phyloP scores from a whole-genome alignment of 495 filamentous ascomycete species.

The Jackrogersella minutella region DNA sequence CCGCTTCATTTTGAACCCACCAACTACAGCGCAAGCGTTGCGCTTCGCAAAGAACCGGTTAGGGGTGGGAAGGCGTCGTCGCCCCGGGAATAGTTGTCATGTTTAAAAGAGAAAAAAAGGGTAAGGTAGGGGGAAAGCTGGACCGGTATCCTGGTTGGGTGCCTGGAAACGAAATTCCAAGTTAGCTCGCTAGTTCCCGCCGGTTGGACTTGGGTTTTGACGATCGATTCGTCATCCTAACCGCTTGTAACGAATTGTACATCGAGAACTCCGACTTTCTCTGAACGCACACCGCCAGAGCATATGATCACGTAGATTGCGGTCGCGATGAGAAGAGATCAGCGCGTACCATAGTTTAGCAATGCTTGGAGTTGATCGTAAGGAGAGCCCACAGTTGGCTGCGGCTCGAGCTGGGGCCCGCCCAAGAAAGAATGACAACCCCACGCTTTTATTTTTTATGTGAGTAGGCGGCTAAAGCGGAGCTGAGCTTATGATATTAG shows the following conservation, averaged over 20 bases:
- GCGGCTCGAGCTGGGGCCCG: constrained; percentile 28
- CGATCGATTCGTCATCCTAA: constrained; percentile 26
- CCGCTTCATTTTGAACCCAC: constrained; percentile 24
- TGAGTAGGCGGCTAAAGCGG: constrained; percentile 40
- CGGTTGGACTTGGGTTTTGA: constrained; percentile 8
- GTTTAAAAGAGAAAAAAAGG: constrained; percentile 10
- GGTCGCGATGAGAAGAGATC: constrained; percentile 32
- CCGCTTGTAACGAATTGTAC: constrained; percentile 6
- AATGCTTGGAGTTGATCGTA: constrained; percentile 34
- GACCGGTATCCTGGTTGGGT: constrained; percentile 3
- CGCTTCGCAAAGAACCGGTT: constrained; percentile 4
- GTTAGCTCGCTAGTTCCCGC: constrained; percentile 34
- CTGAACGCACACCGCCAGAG: constrained; percentile 27
- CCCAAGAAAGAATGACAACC: constrained; percentile 26
- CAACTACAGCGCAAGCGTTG: constrained; percentile 22
- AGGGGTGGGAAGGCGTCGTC: constrained; percentile 8
- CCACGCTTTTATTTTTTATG: constrained; percentile 27
- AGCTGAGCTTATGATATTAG: constrained; percentile 33
- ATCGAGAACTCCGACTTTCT: constrained; percentile 8
- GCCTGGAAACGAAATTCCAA: constrained; percentile 20
- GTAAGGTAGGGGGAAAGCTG: too few species aligned
- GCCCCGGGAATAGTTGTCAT: not conserved
- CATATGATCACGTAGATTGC: constrained; percentile 20
- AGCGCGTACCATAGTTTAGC: constrained; percentile 32
- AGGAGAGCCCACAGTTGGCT: constrained; percentile 22